Evolutionary conservation across 768 basidiomycete species (phyloP).

Genomic region (Tricholoma furcatifolium): DNA sequence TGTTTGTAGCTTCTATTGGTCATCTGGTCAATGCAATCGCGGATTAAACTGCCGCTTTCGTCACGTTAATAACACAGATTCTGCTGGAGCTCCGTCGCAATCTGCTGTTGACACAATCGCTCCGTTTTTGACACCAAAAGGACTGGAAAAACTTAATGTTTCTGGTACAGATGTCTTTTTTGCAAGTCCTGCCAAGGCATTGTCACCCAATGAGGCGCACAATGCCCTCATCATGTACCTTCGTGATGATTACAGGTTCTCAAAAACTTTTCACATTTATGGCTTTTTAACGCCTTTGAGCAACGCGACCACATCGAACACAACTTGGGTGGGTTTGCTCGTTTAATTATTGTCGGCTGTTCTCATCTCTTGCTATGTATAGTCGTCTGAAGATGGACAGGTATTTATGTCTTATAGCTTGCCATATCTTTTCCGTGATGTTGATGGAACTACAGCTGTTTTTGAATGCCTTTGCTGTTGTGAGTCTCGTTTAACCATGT

Average conservation of each 20-base stretch:
- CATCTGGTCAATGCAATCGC: slow-evolving; percentile 41
- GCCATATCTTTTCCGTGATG: background rate
- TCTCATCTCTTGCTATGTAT: slow-evolving; percentile 2
- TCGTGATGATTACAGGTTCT: slow-evolving; percentile 42
- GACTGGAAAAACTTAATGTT: slow-evolving; percentile 43
- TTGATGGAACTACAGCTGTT: slow-evolving; percentile 27
- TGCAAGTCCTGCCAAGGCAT: slow-evolving; percentile 23
- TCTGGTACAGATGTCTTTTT: slow-evolving; percentile 44
- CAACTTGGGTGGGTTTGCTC: slow-evolving; percentile 38
- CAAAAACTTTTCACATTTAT: slow-evolving; percentile 40
- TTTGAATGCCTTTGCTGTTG: slow-evolving; percentile 34
- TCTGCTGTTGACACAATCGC: slow-evolving; percentile 27
- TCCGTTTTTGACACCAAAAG: slow-evolving; percentile 43
- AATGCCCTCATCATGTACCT: slow-evolving; percentile 42
- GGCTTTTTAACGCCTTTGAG: slow-evolving; percentile 38
- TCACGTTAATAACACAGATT: slow-evolving; percentile 28
- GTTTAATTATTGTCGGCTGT: background rate
- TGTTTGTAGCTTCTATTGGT: slow-evolving; percentile 48
- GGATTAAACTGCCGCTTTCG: slow-evolving; percentile 44
- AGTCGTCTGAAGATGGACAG: slow-evolving; percentile 53
- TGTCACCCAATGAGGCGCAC: slow-evolving; percentile 49
- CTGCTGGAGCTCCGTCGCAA: background rate
- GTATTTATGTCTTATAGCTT: slow-evolving; percentile 25
- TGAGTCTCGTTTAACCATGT: slow-evolving; percentile 26
- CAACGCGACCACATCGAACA: slow-evolving; percentile 37